These are phyloP conservation scores for Aspergillus persii DNA, from an alignment of 2,329 filamentous ascomycete species.

Conservation along the genomic window DNA sequence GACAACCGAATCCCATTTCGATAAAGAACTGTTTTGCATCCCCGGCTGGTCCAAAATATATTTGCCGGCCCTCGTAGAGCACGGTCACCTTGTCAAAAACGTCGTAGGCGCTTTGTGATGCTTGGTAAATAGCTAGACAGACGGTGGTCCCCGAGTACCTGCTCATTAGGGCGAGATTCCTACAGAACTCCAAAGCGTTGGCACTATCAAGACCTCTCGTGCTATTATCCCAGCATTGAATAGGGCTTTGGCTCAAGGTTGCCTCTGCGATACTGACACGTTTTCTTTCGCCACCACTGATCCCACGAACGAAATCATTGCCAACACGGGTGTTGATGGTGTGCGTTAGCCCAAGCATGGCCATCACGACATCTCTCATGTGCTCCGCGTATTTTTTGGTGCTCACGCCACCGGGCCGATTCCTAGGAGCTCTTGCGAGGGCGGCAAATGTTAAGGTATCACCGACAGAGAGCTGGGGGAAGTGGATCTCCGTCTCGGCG, in stretches of 20 bases:
- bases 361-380: not conserved
- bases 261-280: slow-evolving; percentile 48
- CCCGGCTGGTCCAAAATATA: slow-evolving; percentile 65
- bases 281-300: slow-evolving; percentile 42
- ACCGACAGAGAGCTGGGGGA: not conserved
- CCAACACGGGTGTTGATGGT: not conserved
- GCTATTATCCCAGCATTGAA: not conserved
- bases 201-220: not conserved
- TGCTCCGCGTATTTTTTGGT: not conserved
- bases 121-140: slow-evolving; percentile 42
- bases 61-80: slow-evolving; percentile 72
- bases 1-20: slow-evolving; percentile 65
- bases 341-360: not conserved
- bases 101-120: slow-evolving; percentile 50
- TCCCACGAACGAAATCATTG: not conserved
- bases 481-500: not conserved
- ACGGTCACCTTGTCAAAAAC: slow-evolving; percentile 72
- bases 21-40: slow-evolving; percentile 65
- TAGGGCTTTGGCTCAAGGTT: slow-evolving; percentile 29
- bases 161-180: not conserved
- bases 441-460: not conserved
- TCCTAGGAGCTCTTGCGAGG: not conserved
- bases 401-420: not conserved
- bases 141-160: not conserved
- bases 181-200: not conserved